phyloP scores from a whole-genome alignment of 305 asterid species.

The Fraxinus sp. region DNA sequence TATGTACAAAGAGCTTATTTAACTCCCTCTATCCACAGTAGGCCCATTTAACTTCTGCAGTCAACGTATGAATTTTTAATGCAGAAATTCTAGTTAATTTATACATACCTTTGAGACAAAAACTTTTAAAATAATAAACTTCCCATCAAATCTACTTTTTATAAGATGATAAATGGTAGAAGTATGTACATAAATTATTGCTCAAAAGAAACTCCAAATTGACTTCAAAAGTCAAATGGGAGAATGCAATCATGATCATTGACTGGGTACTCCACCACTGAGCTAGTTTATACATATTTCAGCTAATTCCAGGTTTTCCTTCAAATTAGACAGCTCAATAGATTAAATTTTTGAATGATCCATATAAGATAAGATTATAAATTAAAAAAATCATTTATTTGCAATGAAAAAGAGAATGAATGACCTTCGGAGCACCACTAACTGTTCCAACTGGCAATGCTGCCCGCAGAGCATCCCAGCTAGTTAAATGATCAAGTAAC shows the following conservation, averaged over 20 bases:
- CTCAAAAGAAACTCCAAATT: background rate
- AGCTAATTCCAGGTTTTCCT: background rate
- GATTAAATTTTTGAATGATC: background rate
- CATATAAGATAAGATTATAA: background rate
- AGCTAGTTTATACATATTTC: background rate
- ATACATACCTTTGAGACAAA: too few species aligned
- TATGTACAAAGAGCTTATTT: background rate
- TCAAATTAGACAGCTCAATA: background rate
- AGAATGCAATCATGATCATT: background rate
- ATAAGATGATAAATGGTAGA: background rate
- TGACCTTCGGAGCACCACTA: constrained; percentile 98
- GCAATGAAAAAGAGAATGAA: constrained; percentile 19
- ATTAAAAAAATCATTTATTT: background rate
- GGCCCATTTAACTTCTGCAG: too few species aligned
- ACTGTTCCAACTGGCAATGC: constrained; percentile 98
- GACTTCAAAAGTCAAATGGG: background rate
- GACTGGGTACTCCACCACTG: background rate
- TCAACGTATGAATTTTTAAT: background rate
- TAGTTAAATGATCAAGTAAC: constrained; percentile 59
- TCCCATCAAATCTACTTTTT: background rate
- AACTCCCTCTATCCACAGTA: too few species aligned
- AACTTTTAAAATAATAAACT: too few species aligned
- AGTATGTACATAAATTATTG: background rate
- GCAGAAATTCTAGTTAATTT: background rate
- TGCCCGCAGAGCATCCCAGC: constrained; percentile 97